Percentiles rank a stretch among this genome's conserved stretches.
phyloP scores from a whole-genome alignment of 2,329 filamentous ascomycete genomes.

The Penicillium decumbens region DNA sequence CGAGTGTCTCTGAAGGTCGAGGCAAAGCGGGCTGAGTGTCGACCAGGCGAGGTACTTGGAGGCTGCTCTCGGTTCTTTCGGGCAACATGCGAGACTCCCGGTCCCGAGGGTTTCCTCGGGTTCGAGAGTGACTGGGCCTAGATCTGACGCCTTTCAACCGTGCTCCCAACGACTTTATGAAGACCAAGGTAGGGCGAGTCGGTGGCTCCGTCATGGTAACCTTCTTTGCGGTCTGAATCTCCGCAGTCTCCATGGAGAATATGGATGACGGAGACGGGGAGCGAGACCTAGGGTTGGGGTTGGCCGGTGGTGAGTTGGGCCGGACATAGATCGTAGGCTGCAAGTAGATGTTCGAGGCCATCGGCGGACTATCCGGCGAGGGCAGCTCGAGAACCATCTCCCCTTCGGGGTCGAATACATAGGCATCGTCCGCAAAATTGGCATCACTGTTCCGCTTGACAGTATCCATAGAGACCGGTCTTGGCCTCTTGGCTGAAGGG shows the following conservation, averaged over 20 bases:
- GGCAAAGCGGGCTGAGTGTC: slow-evolving; percentile 9
- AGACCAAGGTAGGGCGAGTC: slow-evolving; percentile 30
- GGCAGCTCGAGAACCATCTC: slow-evolving; percentile 33
- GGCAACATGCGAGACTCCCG: slow-evolving; percentile 15
- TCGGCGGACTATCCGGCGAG: slow-evolving; percentile 25
- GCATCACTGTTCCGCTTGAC: slow-evolving; percentile 32
- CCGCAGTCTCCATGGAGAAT: slow-evolving; percentile 31
- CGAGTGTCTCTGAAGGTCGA: background rate
- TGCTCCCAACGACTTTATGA: slow-evolving; percentile 29
- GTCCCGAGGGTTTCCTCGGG: slow-evolving; percentile 12
- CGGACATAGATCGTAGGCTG: slow-evolving; percentile 30
- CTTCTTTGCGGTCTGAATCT: slow-evolving; percentile 32
- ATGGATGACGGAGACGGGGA: slow-evolving; percentile 28
- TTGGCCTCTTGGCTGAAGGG: slow-evolving; percentile 21
- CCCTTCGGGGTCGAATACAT: slow-evolving; percentile 32
- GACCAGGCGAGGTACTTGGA: slow-evolving; percentile 5
- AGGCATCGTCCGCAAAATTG: slow-evolving; percentile 30
- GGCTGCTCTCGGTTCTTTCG: slow-evolving; percentile 13
- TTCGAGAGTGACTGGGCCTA: slow-evolving; percentile 7
- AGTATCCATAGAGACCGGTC: slow-evolving; percentile 35
- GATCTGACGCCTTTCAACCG: slow-evolving; percentile 13
- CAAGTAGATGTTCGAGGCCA: slow-evolving; percentile 29
- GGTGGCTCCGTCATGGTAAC: slow-evolving; percentile 31
- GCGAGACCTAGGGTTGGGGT: slow-evolving; percentile 16
- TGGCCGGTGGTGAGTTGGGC: slow-evolving; percentile 18